These are phyloP conservation scores for Dimocarpus longan DNA, from an alignment of 345 rosid genomes.

Conservation along the genomic window DNA sequence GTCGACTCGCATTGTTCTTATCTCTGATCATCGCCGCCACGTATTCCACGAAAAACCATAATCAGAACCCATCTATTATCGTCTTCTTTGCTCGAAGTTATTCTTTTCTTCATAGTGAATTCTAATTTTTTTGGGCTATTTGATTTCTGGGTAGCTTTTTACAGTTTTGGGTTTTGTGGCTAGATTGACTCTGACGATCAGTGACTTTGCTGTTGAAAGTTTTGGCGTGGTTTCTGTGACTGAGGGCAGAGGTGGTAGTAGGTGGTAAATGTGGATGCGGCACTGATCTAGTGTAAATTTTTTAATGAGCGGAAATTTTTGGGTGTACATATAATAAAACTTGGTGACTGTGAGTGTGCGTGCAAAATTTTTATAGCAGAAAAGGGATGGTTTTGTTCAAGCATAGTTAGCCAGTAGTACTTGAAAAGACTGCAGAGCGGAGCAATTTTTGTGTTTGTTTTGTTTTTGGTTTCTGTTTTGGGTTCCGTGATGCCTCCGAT, in stretches of 20 bases:
- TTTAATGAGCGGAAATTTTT: conserved; percentile 13
- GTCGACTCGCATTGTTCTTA: conserved; percentile 43
- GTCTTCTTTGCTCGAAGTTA: conserved; percentile 11
- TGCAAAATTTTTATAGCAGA: conserved; percentile 1
- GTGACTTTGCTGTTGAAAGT: conserved; percentile 17
- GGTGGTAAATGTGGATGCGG: conserved; percentile 1
- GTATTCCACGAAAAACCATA: conserved; percentile 61
- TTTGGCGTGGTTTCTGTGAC: conserved; percentile 21
- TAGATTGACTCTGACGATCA: conserved; percentile 29
- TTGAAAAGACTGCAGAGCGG: neutral
- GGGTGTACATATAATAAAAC: conserved; percentile 26
- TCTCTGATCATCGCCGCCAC: conserved; percentile 70
- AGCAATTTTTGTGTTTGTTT: neutral
- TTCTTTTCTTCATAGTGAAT: conserved; percentile 30
- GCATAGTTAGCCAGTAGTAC: neutral
- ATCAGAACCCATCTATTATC: conserved; percentile 20
- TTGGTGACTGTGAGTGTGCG: neutral
- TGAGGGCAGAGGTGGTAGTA: conserved; percentile 8
- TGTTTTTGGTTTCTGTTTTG: neutral
- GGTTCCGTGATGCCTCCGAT: conserved; percentile 38
- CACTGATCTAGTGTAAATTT: conserved; percentile 9
- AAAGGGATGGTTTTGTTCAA: neutral
- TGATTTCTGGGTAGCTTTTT: neutral
- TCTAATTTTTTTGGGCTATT: conserved; percentile 19
- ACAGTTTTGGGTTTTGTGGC: conserved; percentile 34